Percentiles rank a stretch among this genome's conserved stretches.
Evolutionary conservation across 2,329 filamentous ascomycete genomes (phyloP).

Genomic region (Xylaria sp.): DNA sequence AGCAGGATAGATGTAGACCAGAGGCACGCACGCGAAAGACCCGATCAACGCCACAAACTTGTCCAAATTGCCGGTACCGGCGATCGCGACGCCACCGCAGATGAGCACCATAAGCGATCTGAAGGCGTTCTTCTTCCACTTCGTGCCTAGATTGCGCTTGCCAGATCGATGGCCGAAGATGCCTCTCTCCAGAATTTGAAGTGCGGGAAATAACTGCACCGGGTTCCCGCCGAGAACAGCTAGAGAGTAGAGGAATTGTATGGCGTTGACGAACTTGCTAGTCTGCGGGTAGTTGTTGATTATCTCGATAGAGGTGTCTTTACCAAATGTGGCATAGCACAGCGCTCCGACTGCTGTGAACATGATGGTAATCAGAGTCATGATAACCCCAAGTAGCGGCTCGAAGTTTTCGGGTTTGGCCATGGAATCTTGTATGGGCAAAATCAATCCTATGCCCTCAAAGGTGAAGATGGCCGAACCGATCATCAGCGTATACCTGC

Average conservation of each 20-base stretch:
- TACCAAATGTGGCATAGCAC: constrained; percentile 76
- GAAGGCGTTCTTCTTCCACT: constrained; percentile 79
- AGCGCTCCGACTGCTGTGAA: constrained; percentile 75
- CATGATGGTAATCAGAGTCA: constrained; percentile 74
- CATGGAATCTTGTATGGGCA: constrained; percentile 80
- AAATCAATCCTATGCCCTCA: constrained; percentile 77
- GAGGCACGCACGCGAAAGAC: constrained; percentile 73
- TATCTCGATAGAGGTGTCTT: constrained; percentile 72
- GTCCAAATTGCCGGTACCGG: constrained; percentile 72
- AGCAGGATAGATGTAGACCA: constrained; percentile 79
- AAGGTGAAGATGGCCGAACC: constrained; percentile 80
- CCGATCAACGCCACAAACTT: constrained; percentile 78
- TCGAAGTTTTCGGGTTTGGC: constrained; percentile 71
- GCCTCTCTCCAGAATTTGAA: constrained; percentile 72
- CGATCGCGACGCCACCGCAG: constrained; percentile 65
- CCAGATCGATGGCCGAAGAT: constrained; percentile 72
- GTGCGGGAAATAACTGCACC: constrained; percentile 75
- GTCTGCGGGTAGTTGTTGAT: constrained; percentile 77
- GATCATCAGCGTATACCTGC: constrained; percentile 71
- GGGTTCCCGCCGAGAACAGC: constrained; percentile 76
- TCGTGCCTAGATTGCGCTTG: constrained; percentile 67
- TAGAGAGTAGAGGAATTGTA: constrained; percentile 76
- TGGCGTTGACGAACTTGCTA: constrained; percentile 74
- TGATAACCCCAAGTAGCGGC: constrained; percentile 68
- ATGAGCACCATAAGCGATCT: constrained; percentile 61